Conservation (phyloP, 768 basidiomycete species). For the Clavaria fumosa region DNA sequence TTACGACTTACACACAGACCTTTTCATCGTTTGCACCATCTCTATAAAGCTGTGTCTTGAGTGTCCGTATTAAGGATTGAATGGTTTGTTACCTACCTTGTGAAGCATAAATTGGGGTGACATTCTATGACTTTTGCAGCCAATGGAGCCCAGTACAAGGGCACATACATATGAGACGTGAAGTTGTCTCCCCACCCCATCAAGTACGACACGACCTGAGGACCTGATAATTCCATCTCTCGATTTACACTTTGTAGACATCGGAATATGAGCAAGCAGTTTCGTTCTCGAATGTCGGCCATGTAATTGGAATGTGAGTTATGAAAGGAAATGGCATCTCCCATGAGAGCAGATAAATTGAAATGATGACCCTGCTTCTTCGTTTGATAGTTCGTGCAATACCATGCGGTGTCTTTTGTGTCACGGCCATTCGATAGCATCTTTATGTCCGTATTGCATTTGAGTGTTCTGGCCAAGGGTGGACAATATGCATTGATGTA, state of each 20-base stretch:
- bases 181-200: slow-evolving; percentile 23
- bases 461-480: not conserved
- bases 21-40: not conserved
- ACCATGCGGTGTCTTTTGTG: slow-evolving; percentile 21
- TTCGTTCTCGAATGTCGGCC: slow-evolving; percentile 7
- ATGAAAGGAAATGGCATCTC: slow-evolving; percentile 17
- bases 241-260: slow-evolving; percentile 15
- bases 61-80: not conserved
- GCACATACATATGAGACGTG: slow-evolving; percentile 17
- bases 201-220: slow-evolving; percentile 19
- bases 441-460: slow-evolving; percentile 26
- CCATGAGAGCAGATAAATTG: slow-evolving; percentile 26
- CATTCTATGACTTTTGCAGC: not conserved
- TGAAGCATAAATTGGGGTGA: not conserved
- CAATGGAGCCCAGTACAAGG: slow-evolving; percentile 15
- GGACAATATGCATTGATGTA: slow-evolving; percentile 1
- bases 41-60: not conserved
- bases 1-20: too few species aligned
- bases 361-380: slow-evolving; percentile 24
- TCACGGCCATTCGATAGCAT: slow-evolving; percentile 20
- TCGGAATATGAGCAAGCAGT: slow-evolving; percentile 14
- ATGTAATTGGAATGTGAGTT: slow-evolving; percentile 5
- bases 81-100: not conserved
- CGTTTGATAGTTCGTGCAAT: slow-evolving; percentile 23
- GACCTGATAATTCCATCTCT: slow-evolving; percentile 17